phyloP scores from a whole-genome alignment of 2,329 filamentous ascomycete species.

The Aspergillus oerlinghausenensis region DNA sequence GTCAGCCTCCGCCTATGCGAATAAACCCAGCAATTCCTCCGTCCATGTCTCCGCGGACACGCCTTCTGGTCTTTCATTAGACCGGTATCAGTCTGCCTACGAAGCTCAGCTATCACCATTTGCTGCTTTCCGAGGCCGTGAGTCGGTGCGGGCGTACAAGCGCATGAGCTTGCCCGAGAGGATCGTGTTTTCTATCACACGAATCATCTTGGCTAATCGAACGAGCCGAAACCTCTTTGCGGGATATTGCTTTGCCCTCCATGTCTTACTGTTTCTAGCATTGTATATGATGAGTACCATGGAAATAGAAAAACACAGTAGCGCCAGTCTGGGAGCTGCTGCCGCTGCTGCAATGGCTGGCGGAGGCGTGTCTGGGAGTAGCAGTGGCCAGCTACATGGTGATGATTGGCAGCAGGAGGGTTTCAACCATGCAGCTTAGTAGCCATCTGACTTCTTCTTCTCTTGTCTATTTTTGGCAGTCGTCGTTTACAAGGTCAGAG shows the following conservation, averaged over 20 bases:
- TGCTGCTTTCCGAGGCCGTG: conserved; percentile 88
- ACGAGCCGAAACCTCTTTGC: conserved; percentile 93
- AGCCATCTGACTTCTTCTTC: not conserved
- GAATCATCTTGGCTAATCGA: conserved; percentile 83
- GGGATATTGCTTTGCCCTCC: conserved; percentile 81
- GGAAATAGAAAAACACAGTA: conserved; percentile 60
- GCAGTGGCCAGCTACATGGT: conserved; percentile 32
- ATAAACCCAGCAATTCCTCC: conserved; percentile 71
- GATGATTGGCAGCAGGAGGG: conserved; percentile 63
- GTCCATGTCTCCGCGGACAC: conserved; percentile 57
- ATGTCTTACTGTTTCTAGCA: conserved; percentile 80
- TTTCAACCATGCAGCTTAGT: conserved; percentile 39
- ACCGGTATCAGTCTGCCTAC: conserved; percentile 87
- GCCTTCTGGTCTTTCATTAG: conserved; percentile 63
- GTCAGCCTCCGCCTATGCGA: conserved; percentile 57
- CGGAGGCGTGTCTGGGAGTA: conserved; percentile 17
- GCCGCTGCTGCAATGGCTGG: conserved; percentile 35
- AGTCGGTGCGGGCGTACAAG: conserved; percentile 84
- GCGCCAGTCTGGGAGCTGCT: conserved; percentile 45
- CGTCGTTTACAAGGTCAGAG: not conserved
- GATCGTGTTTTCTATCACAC: conserved; percentile 82
- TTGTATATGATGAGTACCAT: conserved; percentile 76
- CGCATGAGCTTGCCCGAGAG: conserved; percentile 90
- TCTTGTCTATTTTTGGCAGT: not conserved
- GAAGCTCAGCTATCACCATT: conserved; percentile 95